Base-by-base conservation (phyloP, 1,139 yeast genomes). In the Taphrina pruni region DNA sequence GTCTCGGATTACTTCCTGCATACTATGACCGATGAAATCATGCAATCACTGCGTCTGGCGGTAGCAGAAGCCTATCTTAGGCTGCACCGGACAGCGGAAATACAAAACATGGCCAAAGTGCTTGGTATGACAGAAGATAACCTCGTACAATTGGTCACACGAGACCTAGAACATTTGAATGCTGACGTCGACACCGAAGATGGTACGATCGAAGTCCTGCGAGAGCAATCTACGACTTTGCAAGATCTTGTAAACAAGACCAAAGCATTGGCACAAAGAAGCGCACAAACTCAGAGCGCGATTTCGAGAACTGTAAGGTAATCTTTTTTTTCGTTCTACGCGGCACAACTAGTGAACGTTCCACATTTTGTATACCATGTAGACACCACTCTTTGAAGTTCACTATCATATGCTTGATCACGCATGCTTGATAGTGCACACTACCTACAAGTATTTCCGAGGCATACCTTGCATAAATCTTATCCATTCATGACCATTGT, bases 1-100 rank as follows among this genome's bases (percentile, higher is more conserved):
- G 80, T 81, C 73, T 77, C 83, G 26, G 90, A 87, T 76, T 86
- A 84, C 77, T 87, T 87, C 79, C 77, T 86, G 46, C 79, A 79
- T 67, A 80, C 81, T 54, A 76, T 79, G 57, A 79, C 83, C 20
- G 81, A 79, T 32, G 74, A 77, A 51, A 84, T 85, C 74, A 74
- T 81, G 56, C 82, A 81, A 71, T 78, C 82, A 66, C 85, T 86
- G 43, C 80, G 85, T 71, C 81, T 82, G 71, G 79, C 85, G 70
- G 79, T 84, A 69, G 78, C 85, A 36, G 87, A 85, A 75, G 82
- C 84, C 43, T 84, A 83, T 76, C 81, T 85, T 76, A 81, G 85
- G 75, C 84, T 85, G 62, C 87, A 85, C 75, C 82, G 82, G 72
- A 79, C 80, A 69, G 82, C 85, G 61, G 81, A 82, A 68, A 79